phyloP scores from a whole-genome alignment of 2,329 filamentous ascomycete species.

The Aspergillus sergii region DNA sequence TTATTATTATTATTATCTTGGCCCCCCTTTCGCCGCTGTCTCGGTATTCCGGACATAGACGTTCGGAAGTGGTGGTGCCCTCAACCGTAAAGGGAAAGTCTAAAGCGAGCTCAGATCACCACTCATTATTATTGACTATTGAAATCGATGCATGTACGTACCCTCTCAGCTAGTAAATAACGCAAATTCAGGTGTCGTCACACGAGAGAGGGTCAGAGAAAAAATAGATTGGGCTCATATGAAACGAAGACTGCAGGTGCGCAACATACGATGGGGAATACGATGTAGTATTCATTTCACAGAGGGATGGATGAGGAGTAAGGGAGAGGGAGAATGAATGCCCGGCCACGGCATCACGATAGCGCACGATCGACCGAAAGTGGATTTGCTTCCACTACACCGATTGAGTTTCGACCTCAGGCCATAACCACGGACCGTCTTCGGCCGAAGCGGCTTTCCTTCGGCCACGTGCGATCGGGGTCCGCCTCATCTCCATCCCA shows the following conservation, averaged over 20 bases:
- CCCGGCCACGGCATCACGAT: neutral
- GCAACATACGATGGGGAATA: neutral
- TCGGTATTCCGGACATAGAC: neutral
- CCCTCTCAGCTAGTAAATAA: neutral
- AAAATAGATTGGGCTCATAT: neutral
- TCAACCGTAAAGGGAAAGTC: neutral
- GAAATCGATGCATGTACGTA: neutral
- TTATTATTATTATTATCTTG: neutral
- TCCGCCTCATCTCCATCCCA: neutral
- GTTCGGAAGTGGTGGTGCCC: neutral
- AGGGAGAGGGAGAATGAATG: neutral
- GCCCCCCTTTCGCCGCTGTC: neutral
- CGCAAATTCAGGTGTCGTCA: neutral
- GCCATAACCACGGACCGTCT: slow-evolving; percentile 1
- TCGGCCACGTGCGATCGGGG: slow-evolving; percentile 16
- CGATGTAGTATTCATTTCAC: neutral
- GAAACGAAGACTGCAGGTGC: neutral
- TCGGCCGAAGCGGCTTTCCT: slow-evolving; percentile 24
- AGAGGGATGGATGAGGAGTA: neutral
- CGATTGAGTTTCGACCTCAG: slow-evolving; percentile 5
- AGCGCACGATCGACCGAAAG: neutral
- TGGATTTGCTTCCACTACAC: neutral
- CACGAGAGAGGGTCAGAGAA: neutral
- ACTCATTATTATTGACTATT: neutral
- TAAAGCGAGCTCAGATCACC: neutral